Conservation (phyloP, 1,284 basidiomycete genomes). For the Tranzscheliella williamsii region DNA sequence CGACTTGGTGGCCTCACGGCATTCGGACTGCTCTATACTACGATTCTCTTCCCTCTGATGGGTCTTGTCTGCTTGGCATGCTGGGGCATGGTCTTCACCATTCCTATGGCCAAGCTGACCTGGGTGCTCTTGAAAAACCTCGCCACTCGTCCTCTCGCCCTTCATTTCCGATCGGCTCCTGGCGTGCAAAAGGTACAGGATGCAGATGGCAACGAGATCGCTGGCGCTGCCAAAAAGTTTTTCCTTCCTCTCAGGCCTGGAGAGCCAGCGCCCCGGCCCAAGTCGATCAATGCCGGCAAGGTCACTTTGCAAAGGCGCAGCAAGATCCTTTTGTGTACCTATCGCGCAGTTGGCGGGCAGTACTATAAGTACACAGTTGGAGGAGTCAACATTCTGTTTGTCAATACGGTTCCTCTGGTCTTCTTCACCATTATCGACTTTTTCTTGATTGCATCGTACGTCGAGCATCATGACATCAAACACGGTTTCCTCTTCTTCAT, state of each 20-base stretch:
- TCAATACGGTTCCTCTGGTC: conserved; percentile 91
- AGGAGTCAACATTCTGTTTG: conserved; percentile 96
- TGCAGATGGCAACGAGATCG: conserved; percentile 53
- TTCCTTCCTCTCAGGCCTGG: conserved; percentile 60
- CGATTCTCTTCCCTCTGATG: conserved; percentile 85
- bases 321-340: conserved; percentile 91
- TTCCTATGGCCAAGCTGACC: conserved; percentile 96
- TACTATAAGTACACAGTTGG: conserved; percentile 99
- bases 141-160: conserved; percentile 76
- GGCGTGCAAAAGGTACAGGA: conserved; percentile 33
- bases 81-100: conserved; percentile 89
- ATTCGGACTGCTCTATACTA: conserved; percentile 72
- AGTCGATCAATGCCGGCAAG: conserved; percentile 64
- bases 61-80: conserved; percentile 70
- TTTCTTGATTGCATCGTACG: conserved; percentile 76
- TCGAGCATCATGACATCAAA: conserved; percentile 68
- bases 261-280: conserved; percentile 61
- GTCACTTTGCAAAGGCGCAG: conserved; percentile 55
- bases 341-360: conserved; percentile 83
- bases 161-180: conserved; percentile 77
- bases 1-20: conserved; percentile 47
- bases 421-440: conserved; percentile 96
- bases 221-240: conserved; percentile 35
- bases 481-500: conserved; percentile 71
- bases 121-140: conserved; percentile 90